Conservation (phyloP, 2,329 filamentous ascomycete species). For the Macrophomina phaseolina region DNA sequence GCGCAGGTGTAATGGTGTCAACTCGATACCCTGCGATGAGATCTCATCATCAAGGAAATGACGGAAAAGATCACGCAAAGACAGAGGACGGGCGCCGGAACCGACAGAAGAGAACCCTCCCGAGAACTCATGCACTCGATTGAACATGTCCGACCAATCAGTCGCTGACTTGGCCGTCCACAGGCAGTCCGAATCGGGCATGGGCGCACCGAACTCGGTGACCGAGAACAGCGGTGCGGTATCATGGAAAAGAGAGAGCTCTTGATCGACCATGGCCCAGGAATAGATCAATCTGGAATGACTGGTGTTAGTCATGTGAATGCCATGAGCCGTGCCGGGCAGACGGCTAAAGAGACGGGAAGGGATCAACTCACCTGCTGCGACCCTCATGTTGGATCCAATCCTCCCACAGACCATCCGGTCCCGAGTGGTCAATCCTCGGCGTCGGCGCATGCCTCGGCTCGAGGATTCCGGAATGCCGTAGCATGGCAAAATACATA, state of each 20-base stretch:
- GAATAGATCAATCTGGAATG: constrained; percentile 69
- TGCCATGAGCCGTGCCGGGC: background rate
- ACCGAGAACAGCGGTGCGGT: constrained; percentile 67
- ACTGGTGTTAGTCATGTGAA: constrained; percentile 25
- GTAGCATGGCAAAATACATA: constrained; percentile 76
- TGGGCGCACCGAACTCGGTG: constrained; percentile 67
- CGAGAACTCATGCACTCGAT: constrained; percentile 63
- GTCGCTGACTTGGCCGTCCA: constrained; percentile 66
- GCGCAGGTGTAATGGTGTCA: constrained; percentile 66
- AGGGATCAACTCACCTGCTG: constrained; percentile 58
- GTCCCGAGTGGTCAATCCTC: constrained; percentile 48
- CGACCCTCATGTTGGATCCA: constrained; percentile 70
- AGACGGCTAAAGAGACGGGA: background rate
- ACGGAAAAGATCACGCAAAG: constrained; percentile 69
- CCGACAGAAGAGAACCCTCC: constrained; percentile 61
- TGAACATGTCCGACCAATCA: constrained; percentile 66
- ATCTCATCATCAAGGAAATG: constrained; percentile 71
- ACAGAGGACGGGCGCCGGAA: constrained; percentile 60
- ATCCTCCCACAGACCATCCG: constrained; percentile 64
- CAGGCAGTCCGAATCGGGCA: constrained; percentile 67
- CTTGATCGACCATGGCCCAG: constrained; percentile 77
- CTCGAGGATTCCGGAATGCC: constrained; percentile 71
- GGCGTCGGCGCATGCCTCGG: constrained; percentile 54
- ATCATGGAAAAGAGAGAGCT: constrained; percentile 71
- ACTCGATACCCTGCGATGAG: constrained; percentile 55